Base-by-base conservation (phyloP, 176 grass and related monocot genomes). In the Raddia distichophylla region DNA sequence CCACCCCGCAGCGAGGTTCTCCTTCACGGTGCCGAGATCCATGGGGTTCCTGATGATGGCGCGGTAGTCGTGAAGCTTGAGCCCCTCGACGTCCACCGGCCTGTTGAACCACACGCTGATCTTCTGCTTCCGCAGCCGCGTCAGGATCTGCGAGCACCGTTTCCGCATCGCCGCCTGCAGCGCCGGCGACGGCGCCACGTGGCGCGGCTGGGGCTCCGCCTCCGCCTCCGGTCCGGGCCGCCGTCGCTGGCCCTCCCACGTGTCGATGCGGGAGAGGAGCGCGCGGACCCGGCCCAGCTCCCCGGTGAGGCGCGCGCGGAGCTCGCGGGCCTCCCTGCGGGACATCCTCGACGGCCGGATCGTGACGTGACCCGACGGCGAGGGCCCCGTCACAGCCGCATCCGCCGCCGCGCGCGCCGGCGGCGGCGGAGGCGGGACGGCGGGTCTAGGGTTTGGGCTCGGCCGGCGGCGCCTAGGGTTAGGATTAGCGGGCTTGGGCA, bases 11-110 rank as follows among this genome's bases (percentile, higher is more conserved):
- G 69, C 27, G 44, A 98, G 85, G 45, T 87, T 89, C 15, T 63
- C 81, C 76, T 92, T 94, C n/a, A 94, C 95, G 40, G 95, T 93
- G 19, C 95, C 95, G 65, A 98, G 89, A 81, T 98, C 95, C 95
- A 98, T 98, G 22, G 95, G 95, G 37, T 68, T 85, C 49, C 93
- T 80, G 32, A 98, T 92, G 80, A 98, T 89, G 78, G 87, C 86
- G 55, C 51, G 75, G 82, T 98, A 98, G 74, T 98, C 95, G 73
- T 98, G 88, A 32, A 98, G 89, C 57, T 85, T 85, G 84, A 98
- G 85, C 11, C 63, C 81, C 46, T 85, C 86, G 3, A 86, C 92
- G 60, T 98, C 95, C 13, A 98, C 95, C 1, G 95, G 95, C 19
- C 78, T 7, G 55, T 94, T 94, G 74, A 98, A 98, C 95, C 95